Conservation (phyloP, 2,329 filamentous ascomycete species). For the Daldinia sp. region DNA sequence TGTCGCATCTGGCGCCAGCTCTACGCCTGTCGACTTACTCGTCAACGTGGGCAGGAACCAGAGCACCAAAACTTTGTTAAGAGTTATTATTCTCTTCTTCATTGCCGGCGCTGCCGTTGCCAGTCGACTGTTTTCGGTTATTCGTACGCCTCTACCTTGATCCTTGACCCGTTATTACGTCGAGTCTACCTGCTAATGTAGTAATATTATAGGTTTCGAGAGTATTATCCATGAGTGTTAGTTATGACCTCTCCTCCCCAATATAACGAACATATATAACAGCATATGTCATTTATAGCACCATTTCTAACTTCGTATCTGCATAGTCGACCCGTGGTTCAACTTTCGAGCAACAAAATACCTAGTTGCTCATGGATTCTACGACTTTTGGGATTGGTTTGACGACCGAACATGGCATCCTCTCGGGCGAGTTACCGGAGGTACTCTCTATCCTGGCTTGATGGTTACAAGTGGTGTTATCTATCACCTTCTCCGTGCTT, state of each 20-base stretch:
- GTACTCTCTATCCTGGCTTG: slow-evolving; percentile 96
- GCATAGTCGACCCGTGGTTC: slow-evolving; percentile 96
- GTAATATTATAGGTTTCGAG: slow-evolving; percentile 78
- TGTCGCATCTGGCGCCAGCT: slow-evolving; percentile 48
- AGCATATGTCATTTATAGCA: slow-evolving; percentile 26
- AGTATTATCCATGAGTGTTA: slow-evolving; percentile 99
- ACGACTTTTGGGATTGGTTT: slow-evolving; percentile 99
- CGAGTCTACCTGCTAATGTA: slow-evolving; percentile 19
- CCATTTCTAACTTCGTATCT: slow-evolving; percentile 35
- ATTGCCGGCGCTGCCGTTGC: slow-evolving; percentile 92
- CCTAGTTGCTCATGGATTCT: slow-evolving; percentile 94
- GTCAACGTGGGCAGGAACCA: slow-evolving; percentile 81
- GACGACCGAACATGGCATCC: slow-evolving; percentile 99
- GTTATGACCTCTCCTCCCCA: slow-evolving; percentile 51
- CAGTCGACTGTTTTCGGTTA: slow-evolving; percentile 97
- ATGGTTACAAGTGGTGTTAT: slow-evolving; percentile 99
- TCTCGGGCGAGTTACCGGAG: slow-evolving; percentile 95
- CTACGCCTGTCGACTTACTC: slow-evolving; percentile 45
- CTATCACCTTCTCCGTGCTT: slow-evolving; percentile 88
- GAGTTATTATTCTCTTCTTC: slow-evolving; percentile 86
- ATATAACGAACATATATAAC: background rate
- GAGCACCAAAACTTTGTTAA: slow-evolving; percentile 84
- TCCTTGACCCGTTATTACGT: slow-evolving; percentile 5
- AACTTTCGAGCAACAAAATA: slow-evolving; percentile 99
- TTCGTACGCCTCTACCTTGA: slow-evolving; percentile 70